Evolutionary conservation across 495 filamentous ascomycete genomes (phyloP).

Genomic region (Xylaria longipes): DNA sequence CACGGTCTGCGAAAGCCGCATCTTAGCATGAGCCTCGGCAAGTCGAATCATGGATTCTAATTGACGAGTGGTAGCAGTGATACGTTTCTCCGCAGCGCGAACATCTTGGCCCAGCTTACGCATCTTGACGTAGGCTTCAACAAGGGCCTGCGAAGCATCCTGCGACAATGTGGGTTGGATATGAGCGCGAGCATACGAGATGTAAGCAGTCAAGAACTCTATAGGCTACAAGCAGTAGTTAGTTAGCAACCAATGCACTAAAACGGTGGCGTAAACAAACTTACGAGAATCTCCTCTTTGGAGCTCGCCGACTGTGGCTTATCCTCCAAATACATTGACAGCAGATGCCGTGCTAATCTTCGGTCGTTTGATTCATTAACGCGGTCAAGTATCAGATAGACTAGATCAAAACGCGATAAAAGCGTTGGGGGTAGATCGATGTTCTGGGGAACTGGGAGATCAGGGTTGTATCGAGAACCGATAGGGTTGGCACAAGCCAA

Average conservation of each 20-base stretch:
- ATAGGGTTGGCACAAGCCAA: conserved; percentile 97
- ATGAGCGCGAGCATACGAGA: conserved; percentile 92
- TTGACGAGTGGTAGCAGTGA: conserved; percentile 95
- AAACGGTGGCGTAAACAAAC: conserved; percentile 38
- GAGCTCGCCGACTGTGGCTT: conserved; percentile 81
- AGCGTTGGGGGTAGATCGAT: conserved; percentile 96
- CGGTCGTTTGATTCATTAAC: conserved; percentile 89
- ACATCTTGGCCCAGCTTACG: conserved; percentile 95
- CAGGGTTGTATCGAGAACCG: conserved; percentile 95
- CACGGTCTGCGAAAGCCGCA: conserved; percentile 81
- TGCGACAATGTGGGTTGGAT: conserved; percentile 81
- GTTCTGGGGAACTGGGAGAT: conserved; percentile 94
- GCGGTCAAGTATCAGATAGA: conserved; percentile 94
- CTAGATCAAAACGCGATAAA: conserved; percentile 93
- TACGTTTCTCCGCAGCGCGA: conserved; percentile 88
- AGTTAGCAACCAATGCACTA: conserved; percentile 27
- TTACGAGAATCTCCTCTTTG: conserved; percentile 75
- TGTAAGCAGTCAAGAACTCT: conserved; percentile 95
- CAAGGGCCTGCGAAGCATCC: conserved; percentile 79
- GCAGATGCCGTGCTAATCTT: conserved; percentile 85
- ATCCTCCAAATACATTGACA: conserved; percentile 97
- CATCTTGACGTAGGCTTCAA: conserved; percentile 91
- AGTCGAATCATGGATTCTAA: conserved; percentile 97
- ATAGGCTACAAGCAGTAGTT: conserved; percentile 66
- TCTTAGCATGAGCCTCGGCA: conserved; percentile 95